Conservation (phyloP, 2,329 filamentous ascomycete genomes). For the Phialophora tarda region DNA sequence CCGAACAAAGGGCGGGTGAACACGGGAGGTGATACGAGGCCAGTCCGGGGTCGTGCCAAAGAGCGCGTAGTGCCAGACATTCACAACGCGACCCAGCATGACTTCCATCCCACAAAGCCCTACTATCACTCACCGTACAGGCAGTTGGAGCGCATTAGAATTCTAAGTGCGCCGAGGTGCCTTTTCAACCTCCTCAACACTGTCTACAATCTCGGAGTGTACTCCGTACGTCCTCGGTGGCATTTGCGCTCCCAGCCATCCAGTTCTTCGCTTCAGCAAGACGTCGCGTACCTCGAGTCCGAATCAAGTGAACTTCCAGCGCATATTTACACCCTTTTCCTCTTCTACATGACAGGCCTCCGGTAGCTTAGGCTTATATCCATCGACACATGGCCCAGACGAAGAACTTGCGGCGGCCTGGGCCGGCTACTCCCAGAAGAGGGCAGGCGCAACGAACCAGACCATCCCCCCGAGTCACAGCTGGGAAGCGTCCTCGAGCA, state of each 20-base stretch:
- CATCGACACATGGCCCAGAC: slow-evolving; percentile 32
- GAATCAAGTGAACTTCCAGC: neutral
- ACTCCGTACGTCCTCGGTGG: neutral
- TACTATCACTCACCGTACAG: neutral
- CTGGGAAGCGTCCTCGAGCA: slow-evolving; percentile 37
- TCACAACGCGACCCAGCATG: neutral
- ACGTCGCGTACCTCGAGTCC: neutral
- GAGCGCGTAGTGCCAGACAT: neutral
- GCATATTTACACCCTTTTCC: neutral
- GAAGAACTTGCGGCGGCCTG: slow-evolving; percentile 32
- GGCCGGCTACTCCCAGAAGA: slow-evolving; percentile 29
- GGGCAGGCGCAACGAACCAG: slow-evolving; percentile 32
- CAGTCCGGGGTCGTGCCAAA: neutral
- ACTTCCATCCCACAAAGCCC: neutral
- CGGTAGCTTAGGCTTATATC: too few species aligned
- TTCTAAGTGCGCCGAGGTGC: neutral
- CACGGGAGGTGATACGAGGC: neutral
- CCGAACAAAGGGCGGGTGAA: neutral
- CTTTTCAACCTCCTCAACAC: neutral
- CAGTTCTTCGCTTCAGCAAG: neutral
- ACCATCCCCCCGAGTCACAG: slow-evolving; percentile 30
- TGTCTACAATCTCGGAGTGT: neutral
- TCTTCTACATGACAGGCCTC: neutral
- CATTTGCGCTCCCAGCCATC: neutral
- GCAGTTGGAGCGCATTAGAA: neutral